phyloP scores from a whole-genome alignment of 2,329 filamentous ascomycete genomes.

The Sporothrix mexicana region DNA sequence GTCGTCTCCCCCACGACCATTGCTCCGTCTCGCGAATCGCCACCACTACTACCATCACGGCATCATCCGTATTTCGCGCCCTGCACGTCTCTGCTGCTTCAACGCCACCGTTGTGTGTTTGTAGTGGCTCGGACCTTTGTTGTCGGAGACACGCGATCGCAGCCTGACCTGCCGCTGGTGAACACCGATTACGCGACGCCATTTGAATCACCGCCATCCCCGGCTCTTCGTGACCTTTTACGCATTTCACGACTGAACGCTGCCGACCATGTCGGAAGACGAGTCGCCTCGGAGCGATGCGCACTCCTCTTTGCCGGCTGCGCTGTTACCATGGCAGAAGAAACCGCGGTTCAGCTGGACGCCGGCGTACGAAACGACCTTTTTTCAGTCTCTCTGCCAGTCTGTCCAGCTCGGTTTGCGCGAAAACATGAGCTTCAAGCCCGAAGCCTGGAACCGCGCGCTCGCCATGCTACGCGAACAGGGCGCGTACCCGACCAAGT shows the following conservation, averaged over 20 bases:
- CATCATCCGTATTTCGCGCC: background rate
- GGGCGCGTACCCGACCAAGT: slow-evolving; percentile 63
- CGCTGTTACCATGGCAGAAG: slow-evolving; percentile 39
- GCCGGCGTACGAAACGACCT: slow-evolving; percentile 62
- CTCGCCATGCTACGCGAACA: slow-evolving; percentile 61
- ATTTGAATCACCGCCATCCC: background rate
- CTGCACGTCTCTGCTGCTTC: background rate
- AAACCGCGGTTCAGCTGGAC: slow-evolving; percentile 66
- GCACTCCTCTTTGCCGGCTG: slow-evolving; percentile 34
- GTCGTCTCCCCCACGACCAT: slow-evolving; percentile 2
- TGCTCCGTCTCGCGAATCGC: slow-evolving; percentile 20
- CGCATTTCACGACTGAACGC: background rate
- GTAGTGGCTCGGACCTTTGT: background rate
- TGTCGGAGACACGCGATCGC: slow-evolving; percentile 5
- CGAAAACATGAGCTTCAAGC: slow-evolving; percentile 61
- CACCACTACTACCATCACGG: slow-evolving; percentile 22
- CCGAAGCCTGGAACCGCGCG: slow-evolving; percentile 65
- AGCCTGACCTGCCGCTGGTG: background rate
- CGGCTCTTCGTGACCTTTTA: background rate
- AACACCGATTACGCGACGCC: slow-evolving; percentile 7
- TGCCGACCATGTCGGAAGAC: slow-evolving; percentile 44
- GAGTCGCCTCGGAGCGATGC: slow-evolving; percentile 38
- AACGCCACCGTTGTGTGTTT: slow-evolving; percentile 13
- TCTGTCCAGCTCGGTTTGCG: slow-evolving; percentile 62
- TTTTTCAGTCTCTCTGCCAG: slow-evolving; percentile 65